Evolutionary conservation across 495 filamentous ascomycete species (phyloP).

Genomic region (Friedmanniomyces simplex): DNA sequence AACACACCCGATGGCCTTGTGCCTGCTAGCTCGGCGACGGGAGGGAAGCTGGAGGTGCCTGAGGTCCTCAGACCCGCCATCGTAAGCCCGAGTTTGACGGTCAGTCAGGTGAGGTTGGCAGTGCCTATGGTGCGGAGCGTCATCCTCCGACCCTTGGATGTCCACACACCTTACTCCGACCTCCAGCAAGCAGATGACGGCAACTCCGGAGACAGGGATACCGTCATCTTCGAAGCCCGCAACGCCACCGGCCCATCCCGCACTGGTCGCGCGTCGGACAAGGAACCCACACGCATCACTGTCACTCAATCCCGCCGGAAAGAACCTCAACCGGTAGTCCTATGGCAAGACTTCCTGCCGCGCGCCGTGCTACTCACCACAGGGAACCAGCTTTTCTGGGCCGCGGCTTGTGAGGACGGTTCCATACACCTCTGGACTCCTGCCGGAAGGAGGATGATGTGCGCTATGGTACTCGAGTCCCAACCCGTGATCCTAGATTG

Average conservation of each 20-base stretch:
- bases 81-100: slow-evolving; percentile 61
- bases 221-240: slow-evolving; percentile 59
- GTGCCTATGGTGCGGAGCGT: slow-evolving; percentile 78
- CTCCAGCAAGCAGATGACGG: slow-evolving; percentile 33
- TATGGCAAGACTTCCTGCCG: slow-evolving; percentile 93
- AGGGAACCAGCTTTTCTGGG: slow-evolving; percentile 84
- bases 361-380: slow-evolving; percentile 73
- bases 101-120: slow-evolving; percentile 79
- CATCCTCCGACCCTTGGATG: slow-evolving; percentile 58
- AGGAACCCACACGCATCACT: slow-evolving; percentile 73
- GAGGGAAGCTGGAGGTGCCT: slow-evolving; percentile 35
- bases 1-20: slow-evolving; percentile 70
- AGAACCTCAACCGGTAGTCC: slow-evolving; percentile 30
- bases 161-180: slow-evolving; percentile 25
- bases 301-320: slow-evolving; percentile 56
- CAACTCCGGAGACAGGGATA: slow-evolving; percentile 36
- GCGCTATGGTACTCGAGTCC: slow-evolving; percentile 74
- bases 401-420: slow-evolving; percentile 85
- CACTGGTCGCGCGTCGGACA: slow-evolving; percentile 47
- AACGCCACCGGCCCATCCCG: slow-evolving; percentile 53
- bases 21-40: slow-evolving; percentile 19
- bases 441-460: slow-evolving; percentile 76
- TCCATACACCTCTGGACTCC: slow-evolving; percentile 91
- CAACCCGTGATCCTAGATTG: slow-evolving; percentile 90
- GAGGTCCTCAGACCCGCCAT: slow-evolving; percentile 84